Evolutionary conservation across 139 green algal genomes (phyloP).

Genomic region (Micractinium sp.): DNA sequence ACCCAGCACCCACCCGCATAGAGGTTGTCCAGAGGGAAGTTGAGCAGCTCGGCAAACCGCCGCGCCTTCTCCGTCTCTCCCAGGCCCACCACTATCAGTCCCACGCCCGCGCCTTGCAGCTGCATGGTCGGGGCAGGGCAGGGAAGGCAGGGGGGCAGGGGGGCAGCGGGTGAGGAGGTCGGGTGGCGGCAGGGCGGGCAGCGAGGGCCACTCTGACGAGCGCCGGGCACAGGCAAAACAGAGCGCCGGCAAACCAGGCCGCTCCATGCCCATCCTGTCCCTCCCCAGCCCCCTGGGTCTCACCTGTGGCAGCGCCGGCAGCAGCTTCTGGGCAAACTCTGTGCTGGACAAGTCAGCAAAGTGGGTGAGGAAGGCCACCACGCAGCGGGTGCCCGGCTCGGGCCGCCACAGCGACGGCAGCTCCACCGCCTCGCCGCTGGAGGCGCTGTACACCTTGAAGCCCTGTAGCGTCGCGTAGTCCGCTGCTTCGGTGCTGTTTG

Average conservation of each 20-base stretch:
- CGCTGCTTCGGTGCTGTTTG: not conserved
- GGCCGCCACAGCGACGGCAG: constrained; percentile 11
- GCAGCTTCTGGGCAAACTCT: constrained; percentile 75
- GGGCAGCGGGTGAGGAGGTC: not conserved
- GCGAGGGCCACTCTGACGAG: not conserved
- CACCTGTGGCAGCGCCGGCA: constrained; percentile 38
- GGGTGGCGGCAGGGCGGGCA: not conserved
- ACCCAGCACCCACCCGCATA: constrained; percentile 50
- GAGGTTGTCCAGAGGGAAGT: constrained; percentile 66
- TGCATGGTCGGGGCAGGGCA: not conserved
- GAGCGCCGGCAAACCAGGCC: not conserved
- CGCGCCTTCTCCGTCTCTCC: constrained; percentile 54
- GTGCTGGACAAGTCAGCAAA: constrained; percentile 77
- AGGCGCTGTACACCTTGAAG: not conserved
- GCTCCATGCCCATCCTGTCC: no score
- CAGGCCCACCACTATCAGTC: constrained; percentile 64
- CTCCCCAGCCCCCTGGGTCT: not conserved
- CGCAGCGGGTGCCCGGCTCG: constrained; percentile 4
- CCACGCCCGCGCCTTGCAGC: constrained; percentile 36
- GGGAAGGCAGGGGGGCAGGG: not conserved
- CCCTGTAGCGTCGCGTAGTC: constrained; percentile 20
- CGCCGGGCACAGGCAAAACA: not conserved
- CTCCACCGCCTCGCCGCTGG: constrained; percentile 1
- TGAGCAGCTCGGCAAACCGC: constrained; percentile 60
- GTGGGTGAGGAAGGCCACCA: constrained; percentile 77